Evolutionary conservation across 2,329 filamentous ascomycete species (phyloP).

Genomic region (Fusarium oxysporum): DNA sequence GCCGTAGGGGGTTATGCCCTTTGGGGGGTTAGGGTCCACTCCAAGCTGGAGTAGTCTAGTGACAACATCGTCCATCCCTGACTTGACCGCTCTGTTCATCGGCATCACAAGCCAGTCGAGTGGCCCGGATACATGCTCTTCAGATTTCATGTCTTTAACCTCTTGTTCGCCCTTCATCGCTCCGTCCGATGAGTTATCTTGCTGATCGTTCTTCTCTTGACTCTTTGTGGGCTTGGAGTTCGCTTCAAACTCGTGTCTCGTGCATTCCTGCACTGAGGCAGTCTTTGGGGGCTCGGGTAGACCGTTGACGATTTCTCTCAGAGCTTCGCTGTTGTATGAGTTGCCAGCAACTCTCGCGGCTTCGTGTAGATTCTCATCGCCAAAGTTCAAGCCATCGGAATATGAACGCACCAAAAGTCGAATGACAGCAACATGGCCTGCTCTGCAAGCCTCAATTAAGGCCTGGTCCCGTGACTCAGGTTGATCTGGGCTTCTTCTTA

Average conservation of each 20-base stretch:
- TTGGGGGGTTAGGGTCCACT: not conserved
- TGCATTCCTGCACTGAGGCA: rapidly evolving
- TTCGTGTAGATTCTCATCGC: not conserved
- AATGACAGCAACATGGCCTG: not conserved
- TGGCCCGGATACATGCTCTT: not conserved
- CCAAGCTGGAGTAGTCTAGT: not conserved
- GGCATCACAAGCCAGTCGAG: not conserved
- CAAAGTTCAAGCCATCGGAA: not conserved
- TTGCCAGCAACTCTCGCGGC: not conserved
- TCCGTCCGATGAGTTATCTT: not conserved
- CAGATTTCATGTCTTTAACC: rapidly evolving
- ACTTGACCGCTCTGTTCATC: not conserved
- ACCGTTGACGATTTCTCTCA: not conserved
- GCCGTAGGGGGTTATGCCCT: not conserved
- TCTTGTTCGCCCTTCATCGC: rapidly evolving
- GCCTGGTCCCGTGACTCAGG: not conserved
- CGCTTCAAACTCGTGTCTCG: not conserved
- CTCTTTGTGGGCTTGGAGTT: not conserved
- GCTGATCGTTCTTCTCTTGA: not conserved
- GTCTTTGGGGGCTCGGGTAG: not conserved
- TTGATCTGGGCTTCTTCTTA: not conserved
- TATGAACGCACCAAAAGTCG: not conserved
- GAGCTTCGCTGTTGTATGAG: not conserved
- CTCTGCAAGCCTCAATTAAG: not conserved
- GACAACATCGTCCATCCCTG: not conserved